Evolutionary conservation across 306 rosid species (phyloP).

Genomic region (Medicago truncatula): MtrunA17r5.0-ANR NC_053049.1:35676501-35677000

Average conservation of each 20-base stretch:
- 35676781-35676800: slow-evolving; percentile 66
- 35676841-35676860: slow-evolving; percentile 89
- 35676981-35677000: neutral
- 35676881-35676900: slow-evolving; percentile 86
- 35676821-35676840: slow-evolving; percentile 88
- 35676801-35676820: slow-evolving; percentile 76
- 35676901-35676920: slow-evolving; percentile 84
- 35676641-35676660: slow-evolving; percentile 68
- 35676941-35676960: slow-evolving; percentile 77
- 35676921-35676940: slow-evolving; percentile 91
- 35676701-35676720: slow-evolving; percentile 66
- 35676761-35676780: slow-evolving; percentile 67
- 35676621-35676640: slow-evolving; percentile 69
- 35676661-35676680: slow-evolving; percentile 84
- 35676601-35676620: slow-evolving; percentile 55
- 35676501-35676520: slow-evolving; percentile 62
- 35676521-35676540: slow-evolving; percentile 48
- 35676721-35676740: slow-evolving; percentile 65
- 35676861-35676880: slow-evolving; percentile 73
- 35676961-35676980: slow-evolving; percentile 86
- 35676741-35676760: slow-evolving; percentile 69
- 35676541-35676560: slow-evolving; percentile 56
- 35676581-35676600: slow-evolving; percentile 76
- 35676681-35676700: slow-evolving; percentile 55
- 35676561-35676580: slow-evolving; percentile 76